A percentile compares a stretch with the other conserved stretches of the same genome.
Evolutionary conservation across 371 early-diverging fungal genomes (phyloP).

Genomic region (Nematocida ausubeli): DNA sequence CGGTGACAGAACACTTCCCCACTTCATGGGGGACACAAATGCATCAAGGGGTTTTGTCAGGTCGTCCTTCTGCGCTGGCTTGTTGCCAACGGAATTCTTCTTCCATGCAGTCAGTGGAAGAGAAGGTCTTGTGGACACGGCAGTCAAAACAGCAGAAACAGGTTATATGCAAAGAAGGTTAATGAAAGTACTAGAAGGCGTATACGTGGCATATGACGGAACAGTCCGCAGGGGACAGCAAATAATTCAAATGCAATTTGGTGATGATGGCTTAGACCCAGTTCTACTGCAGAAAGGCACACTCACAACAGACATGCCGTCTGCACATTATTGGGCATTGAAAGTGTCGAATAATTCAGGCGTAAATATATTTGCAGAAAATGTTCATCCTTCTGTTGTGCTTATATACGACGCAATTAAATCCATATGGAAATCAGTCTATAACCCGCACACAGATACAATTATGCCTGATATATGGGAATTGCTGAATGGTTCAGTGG

Average conservation of each 20-base stretch:
- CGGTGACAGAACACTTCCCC: constrained; percentile 87
- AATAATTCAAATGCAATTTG: constrained; percentile 53
- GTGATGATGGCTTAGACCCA: constrained; percentile 50
- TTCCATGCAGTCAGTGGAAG: constrained; percentile 98
- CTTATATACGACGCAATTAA: not conserved
- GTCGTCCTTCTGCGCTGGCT: constrained; percentile 88
- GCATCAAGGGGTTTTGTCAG: constrained; percentile 83
- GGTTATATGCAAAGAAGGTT: constrained; percentile 97
- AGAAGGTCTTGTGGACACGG: constrained; percentile 99
- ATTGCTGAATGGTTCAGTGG: not conserved
- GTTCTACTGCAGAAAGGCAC: constrained; percentile 44
- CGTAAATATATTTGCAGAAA: not conserved
- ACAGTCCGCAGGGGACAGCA: constrained; percentile 60
- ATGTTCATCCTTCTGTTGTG: not conserved
- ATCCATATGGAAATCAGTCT: constrained; percentile 1
- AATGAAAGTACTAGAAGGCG: constrained; percentile 74
- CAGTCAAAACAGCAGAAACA: constrained; percentile 96
- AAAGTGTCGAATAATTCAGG: not conserved
- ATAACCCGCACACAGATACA: not conserved
- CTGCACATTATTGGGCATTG: constrained; percentile 38
- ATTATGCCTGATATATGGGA: not conserved
- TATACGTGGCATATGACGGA: constrained; percentile 64
- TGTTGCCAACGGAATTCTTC: constrained; percentile 88
- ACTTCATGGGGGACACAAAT: constrained; percentile 70
- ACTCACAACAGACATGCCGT: constrained; percentile 24